These are phyloP conservation scores for Irpex sp. DNA, from an alignment of 1,284 basidiomycete species.

Conservation along the genomic window DNA sequence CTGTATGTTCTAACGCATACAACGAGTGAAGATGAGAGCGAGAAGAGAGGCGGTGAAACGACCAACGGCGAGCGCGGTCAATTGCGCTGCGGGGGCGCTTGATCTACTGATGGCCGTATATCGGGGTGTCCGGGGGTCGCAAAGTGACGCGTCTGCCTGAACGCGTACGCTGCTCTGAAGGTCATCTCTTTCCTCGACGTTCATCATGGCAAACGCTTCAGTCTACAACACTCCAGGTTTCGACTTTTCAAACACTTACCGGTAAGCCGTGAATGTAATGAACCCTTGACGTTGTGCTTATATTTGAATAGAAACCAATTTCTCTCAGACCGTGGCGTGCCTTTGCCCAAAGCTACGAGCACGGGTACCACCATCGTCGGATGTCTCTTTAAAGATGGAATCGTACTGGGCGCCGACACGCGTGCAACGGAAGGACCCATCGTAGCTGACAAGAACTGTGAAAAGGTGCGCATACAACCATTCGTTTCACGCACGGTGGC, in stretches of 20 bases:
- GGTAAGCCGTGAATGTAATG: constrained; percentile 21
- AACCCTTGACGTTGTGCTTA: constrained; percentile 22
- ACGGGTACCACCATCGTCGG: constrained; percentile 99
- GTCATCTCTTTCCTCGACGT: constrained; percentile 10
- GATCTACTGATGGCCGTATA: background rate
- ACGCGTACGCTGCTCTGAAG: constrained; percentile 21
- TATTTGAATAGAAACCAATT: constrained; percentile 75
- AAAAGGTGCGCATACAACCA: background rate
- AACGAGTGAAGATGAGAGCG: too few species aligned
- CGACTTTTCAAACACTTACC: constrained; percentile 33
- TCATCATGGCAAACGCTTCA: constrained; percentile 28
- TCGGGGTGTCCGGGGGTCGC: constrained; percentile 13
- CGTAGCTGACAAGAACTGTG: constrained; percentile 82
- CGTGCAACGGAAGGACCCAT: constrained; percentile 90
- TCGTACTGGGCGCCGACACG: constrained; percentile 96
- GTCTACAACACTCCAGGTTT: constrained; percentile 29
- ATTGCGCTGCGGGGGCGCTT: constrained; percentile 8
- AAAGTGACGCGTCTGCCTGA: constrained; percentile 13
- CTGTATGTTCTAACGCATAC: too few species aligned
- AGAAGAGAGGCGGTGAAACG: too few species aligned
- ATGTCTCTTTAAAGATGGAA: constrained; percentile 89
- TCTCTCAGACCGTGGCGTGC: constrained; percentile 65
- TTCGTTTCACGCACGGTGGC: too few species aligned
- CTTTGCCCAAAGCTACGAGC: constrained; percentile 71
- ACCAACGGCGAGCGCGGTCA: background rate